phyloP scores from a whole-genome alignment of 257 asterid species.

The Penstemon davidsonii region DNA sequence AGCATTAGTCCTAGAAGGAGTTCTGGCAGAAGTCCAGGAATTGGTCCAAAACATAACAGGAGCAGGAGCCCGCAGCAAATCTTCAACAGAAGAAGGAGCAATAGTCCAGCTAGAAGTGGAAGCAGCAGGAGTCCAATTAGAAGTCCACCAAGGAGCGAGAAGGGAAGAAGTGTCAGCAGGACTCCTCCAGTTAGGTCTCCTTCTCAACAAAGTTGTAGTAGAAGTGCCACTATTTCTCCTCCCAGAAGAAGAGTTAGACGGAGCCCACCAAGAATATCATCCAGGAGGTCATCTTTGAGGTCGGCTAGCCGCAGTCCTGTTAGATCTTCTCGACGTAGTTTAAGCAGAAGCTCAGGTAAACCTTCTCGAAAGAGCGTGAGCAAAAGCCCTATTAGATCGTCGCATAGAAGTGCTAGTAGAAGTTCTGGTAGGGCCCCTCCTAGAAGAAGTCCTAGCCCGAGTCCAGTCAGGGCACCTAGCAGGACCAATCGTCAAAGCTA shows the following conservation, averaged over 20 bases:
- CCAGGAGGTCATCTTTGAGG: conserved; percentile 53
- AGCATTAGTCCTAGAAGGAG: conserved; percentile 82
- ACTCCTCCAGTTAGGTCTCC: conserved; percentile 59
- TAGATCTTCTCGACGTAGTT: conserved; percentile 51
- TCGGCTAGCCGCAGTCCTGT: conserved; percentile 64
- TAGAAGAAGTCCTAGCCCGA: conserved; percentile 63
- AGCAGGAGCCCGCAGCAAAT: conserved; percentile 53
- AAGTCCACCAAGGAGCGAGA: conserved; percentile 42
- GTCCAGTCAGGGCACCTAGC: conserved; percentile 14
- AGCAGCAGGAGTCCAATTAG: conserved; percentile 40
- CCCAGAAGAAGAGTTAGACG: conserved; percentile 48
- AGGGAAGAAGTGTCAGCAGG: conserved; percentile 49
- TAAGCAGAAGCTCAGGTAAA: conserved; percentile 52
- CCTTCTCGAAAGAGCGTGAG: conserved; percentile 70
- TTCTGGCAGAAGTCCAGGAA: conserved; percentile 53
- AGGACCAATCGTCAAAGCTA: conserved; percentile 27
- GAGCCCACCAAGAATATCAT: conserved; percentile 57
- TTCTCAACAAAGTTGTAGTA: conserved; percentile 37
- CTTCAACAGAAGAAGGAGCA: conserved; percentile 45
- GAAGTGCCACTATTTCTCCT: conserved; percentile 43
- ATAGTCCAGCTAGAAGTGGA: conserved; percentile 37
- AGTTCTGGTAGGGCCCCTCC: conserved; percentile 72
- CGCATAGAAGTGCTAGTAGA: conserved; percentile 74
- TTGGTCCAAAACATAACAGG: conserved; percentile 43
- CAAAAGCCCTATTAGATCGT: conserved; percentile 63